Percentiles rank a stretch among this genome's conserved stretches.
Conservation (phyloP, 495 filamentous ascomycete species). For the Halenospora varia region DNA sequence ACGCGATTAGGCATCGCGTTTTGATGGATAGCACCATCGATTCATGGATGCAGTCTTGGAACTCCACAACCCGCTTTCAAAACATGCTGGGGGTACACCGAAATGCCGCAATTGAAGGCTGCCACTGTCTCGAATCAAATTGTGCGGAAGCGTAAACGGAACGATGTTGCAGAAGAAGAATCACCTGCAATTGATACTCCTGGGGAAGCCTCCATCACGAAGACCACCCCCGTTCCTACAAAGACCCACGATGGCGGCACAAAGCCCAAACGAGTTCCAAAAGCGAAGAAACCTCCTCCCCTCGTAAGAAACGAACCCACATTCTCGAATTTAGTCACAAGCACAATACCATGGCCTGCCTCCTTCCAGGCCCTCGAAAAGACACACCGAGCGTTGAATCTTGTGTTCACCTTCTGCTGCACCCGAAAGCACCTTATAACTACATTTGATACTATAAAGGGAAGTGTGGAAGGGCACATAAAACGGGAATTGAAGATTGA, state of each 20-base stretch:
- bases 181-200: not conserved
- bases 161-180: conserved; percentile 26
- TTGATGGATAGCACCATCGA: no score
- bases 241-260: conserved; percentile 50
- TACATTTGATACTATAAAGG: conserved; percentile 82
- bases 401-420: conserved; percentile 92
- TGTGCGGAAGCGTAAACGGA: conserved; percentile 52
- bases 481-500: conserved; percentile 64
- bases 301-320: conserved; percentile 11
- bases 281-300: conserved; percentile 12
- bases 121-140: conserved; percentile 50
- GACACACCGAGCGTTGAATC: conserved; percentile 78
- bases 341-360: conserved; percentile 59
- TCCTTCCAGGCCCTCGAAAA: conserved; percentile 68
- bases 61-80: no score
- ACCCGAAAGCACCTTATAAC: conserved; percentile 89
- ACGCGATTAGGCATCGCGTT: no score
- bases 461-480: conserved; percentile 79
- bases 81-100: no score
- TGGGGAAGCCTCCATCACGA: not conserved
- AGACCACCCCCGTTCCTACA: conserved; percentile 36
- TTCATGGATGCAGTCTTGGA: no score
- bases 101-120: conserved; percentile 54
- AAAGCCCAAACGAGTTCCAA: conserved; percentile 39
- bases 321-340: conserved; percentile 14